Evolutionary conservation across 2,329 filamentous ascomycete species (phyloP).

Genomic region (Penicillium decumbens): DNA sequence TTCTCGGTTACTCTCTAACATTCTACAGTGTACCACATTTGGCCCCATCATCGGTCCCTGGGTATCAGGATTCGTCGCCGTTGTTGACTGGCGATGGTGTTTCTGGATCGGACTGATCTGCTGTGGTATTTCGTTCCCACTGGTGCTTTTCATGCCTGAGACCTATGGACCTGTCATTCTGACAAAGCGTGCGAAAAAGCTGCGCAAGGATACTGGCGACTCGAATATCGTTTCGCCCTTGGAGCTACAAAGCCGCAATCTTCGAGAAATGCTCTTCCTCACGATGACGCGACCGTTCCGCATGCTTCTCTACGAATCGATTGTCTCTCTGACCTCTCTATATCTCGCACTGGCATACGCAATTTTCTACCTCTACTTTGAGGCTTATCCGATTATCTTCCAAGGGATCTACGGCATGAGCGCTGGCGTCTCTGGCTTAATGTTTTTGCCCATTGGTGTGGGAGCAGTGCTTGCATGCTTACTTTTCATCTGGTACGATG

Average conservation of each 20-base stretch:
- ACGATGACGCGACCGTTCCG: constrained; percentile 66
- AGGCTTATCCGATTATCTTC: constrained; percentile 69
- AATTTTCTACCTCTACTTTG: constrained; percentile 68
- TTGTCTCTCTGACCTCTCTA: constrained; percentile 64
- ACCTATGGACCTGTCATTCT: constrained; percentile 60
- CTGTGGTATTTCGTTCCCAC: constrained; percentile 48
- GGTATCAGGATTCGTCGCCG: constrained; percentile 45
- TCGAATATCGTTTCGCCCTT: constrained; percentile 55
- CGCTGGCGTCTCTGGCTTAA: constrained; percentile 31
- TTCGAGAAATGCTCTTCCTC: constrained; percentile 48
- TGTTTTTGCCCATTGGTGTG: constrained; percentile 49
- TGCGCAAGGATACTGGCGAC: constrained; percentile 57
- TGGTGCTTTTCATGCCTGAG: constrained; percentile 60
- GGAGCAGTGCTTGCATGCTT: constrained; percentile 58
- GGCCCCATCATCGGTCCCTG: constrained; percentile 44
- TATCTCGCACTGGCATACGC: constrained; percentile 68
- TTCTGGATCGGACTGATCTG: constrained; percentile 64
- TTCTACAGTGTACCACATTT: constrained; percentile 32
- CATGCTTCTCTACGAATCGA: constrained; percentile 67
- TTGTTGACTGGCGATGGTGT: constrained; percentile 45
- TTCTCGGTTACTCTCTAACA: constrained; percentile 2
- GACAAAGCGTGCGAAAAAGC: constrained; percentile 51
- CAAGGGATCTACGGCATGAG: constrained; percentile 40
- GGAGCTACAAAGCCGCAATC: constrained; percentile 56
- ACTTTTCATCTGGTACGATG: constrained; percentile 65